Conservation (phyloP, 441 rosid genomes). For the Adansonia rubrostipa region DNA sequence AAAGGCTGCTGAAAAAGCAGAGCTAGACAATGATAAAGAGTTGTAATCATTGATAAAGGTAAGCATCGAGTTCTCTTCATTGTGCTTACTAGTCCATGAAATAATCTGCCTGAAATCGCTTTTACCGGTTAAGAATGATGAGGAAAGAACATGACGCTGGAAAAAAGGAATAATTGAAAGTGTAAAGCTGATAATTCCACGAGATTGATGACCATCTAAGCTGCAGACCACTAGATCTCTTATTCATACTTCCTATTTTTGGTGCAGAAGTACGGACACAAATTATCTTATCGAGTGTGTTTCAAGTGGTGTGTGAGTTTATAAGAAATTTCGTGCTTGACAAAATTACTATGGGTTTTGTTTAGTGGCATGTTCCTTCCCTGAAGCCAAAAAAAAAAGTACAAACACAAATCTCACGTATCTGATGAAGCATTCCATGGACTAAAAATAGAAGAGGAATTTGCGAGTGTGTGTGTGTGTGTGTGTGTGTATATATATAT, state of each 20-base stretch:
- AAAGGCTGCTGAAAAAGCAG: conserved; percentile 75
- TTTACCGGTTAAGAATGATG: not conserved
- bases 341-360: too few relatives aligned
- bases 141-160: not conserved
- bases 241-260: not conserved
- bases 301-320: too few relatives aligned
- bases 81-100: not conserved
- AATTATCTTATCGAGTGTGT: too few relatives aligned
- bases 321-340: too few relatives aligned
- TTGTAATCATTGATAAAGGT: conserved; percentile 46
- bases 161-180: not conserved
- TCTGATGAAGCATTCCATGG: not conserved
- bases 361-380: too few relatives aligned
- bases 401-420: not conserved
- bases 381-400: too few relatives aligned
- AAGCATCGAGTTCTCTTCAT: not conserved
- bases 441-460: not conserved
- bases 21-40: conserved; percentile 57
- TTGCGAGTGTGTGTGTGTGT: not conserved
- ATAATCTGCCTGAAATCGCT: conserved; percentile 9
- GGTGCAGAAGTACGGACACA: not conserved
- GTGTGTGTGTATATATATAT: too few relatives aligned
- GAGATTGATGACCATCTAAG: not conserved
- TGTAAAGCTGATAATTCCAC: not conserved
- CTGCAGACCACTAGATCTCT: not conserved